Evolutionary conservation across 768 basidiomycete species (phyloP), one percentile per base, ranked within the genome.

Genomic region (Paxillus ammoniavirescens): DNA sequence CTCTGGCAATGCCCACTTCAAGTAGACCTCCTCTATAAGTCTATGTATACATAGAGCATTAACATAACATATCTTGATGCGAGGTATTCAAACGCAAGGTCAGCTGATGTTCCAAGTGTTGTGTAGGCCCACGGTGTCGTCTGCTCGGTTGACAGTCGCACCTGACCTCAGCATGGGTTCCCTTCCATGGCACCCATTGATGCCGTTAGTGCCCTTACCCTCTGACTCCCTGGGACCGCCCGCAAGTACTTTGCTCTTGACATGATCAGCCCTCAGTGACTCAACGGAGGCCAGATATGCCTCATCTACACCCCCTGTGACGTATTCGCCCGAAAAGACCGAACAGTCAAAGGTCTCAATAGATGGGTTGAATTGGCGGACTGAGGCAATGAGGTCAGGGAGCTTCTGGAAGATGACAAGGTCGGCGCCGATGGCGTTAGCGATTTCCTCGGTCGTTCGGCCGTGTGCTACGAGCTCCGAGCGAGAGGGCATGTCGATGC

Each of bases 401-500:
- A 99, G 82, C 13, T 90, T 91, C 71, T 99, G 97, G 78, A 89
- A 99, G 66, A 99, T 89, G 69, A 94, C 89, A 37, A 96, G 81
- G 72, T 99, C 97, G 9, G 95, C 97, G 42, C 94, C 94, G 56
- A 98, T 97, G 50, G 82, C 83, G 18, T 73, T 63, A 3, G 93
- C 89, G 56, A 98, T 86, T 55, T 86, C 81, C 21, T 81, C 76
- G 10, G 79, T 81, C 49, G 83, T 82, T 47, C 93, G 84, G 35
- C 79, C 81, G 68, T 94, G 77, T 0, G 93, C 96, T 47, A 98
- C 94, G 31, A 98, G 86, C 66, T 98, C 96, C 35, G 77, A 73
- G n/a, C 92, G 84, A 4, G 94, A 93, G 30, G 97, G 96, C 97
- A 98, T 99, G 75, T 99, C 97, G 66, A 99, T 99, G 17, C 97